Evolutionary conservation across 495 filamentous ascomycete genomes (phyloP).

Genomic region (Hyaloscypha variabilis): DNA sequence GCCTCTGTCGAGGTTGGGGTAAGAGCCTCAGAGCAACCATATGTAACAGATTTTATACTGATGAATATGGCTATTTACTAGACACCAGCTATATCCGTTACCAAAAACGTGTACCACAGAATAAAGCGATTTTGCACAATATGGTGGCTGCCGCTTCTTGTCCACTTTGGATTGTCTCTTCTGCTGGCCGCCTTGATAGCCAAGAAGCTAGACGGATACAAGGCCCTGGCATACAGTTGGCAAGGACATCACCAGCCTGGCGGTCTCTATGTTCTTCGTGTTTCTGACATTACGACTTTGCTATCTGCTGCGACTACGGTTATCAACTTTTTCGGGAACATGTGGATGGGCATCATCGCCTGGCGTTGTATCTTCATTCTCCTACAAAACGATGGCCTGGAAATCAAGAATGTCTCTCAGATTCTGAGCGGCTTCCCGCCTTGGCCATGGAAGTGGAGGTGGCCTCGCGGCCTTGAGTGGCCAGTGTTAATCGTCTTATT

Average conservation of each 20-base stretch:
- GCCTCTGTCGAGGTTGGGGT: no score
- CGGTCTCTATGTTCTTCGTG: conserved; percentile 14
- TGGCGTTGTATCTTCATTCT: background rate
- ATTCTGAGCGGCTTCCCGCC: background rate
- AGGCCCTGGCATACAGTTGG: conserved; percentile 11
- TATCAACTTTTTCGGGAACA: conserved; percentile 18
- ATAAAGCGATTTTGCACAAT: no score
- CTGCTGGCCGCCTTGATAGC: no score
- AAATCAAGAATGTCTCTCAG: background rate
- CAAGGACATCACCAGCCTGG: conserved; percentile 7
- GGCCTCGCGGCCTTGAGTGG: background rate
- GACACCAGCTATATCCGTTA: no score
- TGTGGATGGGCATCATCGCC: conserved; percentile 16
- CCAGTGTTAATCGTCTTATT: conserved; percentile 12
- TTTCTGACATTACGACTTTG: conserved; percentile 25
- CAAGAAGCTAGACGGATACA: conserved; percentile 27
- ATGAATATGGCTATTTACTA: no score
- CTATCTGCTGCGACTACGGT: conserved; percentile 23
- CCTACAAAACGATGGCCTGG: background rate
- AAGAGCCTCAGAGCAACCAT: no score
- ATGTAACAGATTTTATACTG: no score
- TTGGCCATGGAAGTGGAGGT: background rate
- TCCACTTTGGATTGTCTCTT: no score
- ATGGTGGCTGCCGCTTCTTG: no score
- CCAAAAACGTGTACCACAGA: no score